phyloP scores from a whole-genome alignment of 345 rosid genomes.

The Lepidium aucheri region DNA sequence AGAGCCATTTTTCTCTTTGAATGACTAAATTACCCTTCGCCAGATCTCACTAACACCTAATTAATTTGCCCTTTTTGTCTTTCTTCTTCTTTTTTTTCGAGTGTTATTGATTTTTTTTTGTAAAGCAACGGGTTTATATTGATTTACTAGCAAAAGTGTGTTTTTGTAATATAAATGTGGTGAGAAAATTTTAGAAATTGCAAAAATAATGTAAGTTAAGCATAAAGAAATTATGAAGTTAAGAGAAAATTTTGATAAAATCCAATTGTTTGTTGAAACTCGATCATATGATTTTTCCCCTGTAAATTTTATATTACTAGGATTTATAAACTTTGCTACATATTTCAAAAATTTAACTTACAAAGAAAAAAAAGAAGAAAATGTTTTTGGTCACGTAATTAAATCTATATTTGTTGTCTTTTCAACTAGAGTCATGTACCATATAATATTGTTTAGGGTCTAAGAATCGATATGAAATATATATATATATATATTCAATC shows the following conservation, averaged over 20 bases:
- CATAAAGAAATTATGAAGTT: neutral
- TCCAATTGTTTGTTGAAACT: neutral
- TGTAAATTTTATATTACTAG: too few relatives aligned
- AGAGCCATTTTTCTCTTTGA: slow-evolving; percentile 53
- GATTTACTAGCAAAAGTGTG: neutral
- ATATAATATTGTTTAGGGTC: too few relatives aligned
- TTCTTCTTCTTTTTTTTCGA: neutral
- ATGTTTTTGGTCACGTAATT: too few relatives aligned
- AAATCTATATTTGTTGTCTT: too few relatives aligned
- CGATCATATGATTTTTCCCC: neutral
- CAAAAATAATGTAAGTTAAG: neutral
- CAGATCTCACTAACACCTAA: slow-evolving; percentile 17
- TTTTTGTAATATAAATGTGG: slow-evolving; percentile 12
- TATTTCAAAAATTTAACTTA: too few relatives aligned
- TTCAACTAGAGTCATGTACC: too few relatives aligned
- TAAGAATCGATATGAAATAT: too few relatives aligned
- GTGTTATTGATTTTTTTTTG: slow-evolving; percentile 6
- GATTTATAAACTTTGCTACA: too few relatives aligned
- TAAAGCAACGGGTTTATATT: slow-evolving; percentile 5
- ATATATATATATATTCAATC: too few relatives aligned
- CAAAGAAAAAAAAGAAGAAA: too few relatives aligned
- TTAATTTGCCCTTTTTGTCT: neutral
- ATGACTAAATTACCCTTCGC: slow-evolving; percentile 19
- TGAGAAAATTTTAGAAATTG: neutral
- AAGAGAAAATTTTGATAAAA: neutral